These are phyloP conservation scores for Comarum palustre DNA, from an alignment of 306 rosid species.

Conservation along the genomic window DNA sequence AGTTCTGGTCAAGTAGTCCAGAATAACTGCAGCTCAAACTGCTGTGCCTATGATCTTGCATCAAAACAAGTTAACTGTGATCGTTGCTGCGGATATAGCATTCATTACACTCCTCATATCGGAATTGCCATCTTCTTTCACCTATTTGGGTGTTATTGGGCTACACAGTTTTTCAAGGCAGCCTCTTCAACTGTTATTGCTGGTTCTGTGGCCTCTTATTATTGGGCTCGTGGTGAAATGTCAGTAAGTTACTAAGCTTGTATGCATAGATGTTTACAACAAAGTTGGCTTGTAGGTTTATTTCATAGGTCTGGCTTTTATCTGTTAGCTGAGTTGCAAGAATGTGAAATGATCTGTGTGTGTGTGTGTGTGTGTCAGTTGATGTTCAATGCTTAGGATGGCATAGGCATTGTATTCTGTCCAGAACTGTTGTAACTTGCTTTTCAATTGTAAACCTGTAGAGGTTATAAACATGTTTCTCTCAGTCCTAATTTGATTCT, in stretches of 20 bases:
- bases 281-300: neutral
- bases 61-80: constrained; percentile 69
- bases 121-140: constrained; percentile 87
- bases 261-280: constrained; percentile 13
- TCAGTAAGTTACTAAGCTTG: constrained; percentile 60
- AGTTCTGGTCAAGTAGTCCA: constrained; percentile 87
- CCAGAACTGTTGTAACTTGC: neutral
- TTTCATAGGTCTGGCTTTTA: neutral
- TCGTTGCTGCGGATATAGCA: constrained; percentile 78
- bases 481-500: neutral
- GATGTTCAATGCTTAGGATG: neutral
- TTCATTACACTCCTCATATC: constrained; percentile 73
- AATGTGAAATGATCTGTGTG: neutral
- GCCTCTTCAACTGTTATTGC: constrained; percentile 88
- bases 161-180: constrained; percentile 81
- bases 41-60: constrained; percentile 71
- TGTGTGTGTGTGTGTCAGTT: neutral
- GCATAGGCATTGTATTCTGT: neutral
- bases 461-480: neutral
- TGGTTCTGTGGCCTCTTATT: constrained; percentile 90
- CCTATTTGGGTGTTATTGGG: constrained; percentile 94
- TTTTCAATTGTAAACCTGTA: neutral
- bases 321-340: constrained; percentile 8
- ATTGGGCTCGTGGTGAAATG: constrained; percentile 84
- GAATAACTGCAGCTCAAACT: constrained; percentile 70